Evolutionary conservation across 169 alveolate genomes (phyloP).

Genomic region (Amoebophrya sp.): DNA sequence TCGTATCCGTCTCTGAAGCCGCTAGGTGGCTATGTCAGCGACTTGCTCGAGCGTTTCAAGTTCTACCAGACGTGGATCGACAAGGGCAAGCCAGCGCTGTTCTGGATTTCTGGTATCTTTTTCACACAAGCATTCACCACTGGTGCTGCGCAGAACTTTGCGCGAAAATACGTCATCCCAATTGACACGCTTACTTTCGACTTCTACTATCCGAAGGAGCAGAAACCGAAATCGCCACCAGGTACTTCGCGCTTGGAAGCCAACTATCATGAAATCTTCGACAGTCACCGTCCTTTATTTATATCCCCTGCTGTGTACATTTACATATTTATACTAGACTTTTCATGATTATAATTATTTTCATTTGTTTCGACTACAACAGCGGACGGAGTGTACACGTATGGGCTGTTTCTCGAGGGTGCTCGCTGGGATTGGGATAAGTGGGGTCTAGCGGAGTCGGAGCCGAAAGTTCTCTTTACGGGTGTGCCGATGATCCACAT

Average conservation of each 20-base stretch:
- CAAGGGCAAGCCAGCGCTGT: conserved; percentile 63
- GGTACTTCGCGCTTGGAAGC: too few species aligned
- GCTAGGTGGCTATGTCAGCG: conserved; percentile 63
- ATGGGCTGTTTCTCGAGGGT: neutral
- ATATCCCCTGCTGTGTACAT: too few species aligned
- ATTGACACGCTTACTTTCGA: conserved; percentile 65
- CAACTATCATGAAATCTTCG: too few species aligned
- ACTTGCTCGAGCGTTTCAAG: conserved; percentile 62
- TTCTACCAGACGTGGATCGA: conserved; percentile 72
- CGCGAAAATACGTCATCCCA: conserved; percentile 70
- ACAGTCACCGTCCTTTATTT: too few species aligned
- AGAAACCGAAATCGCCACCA: neutral
- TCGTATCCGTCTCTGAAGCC: conserved; percentile 72
- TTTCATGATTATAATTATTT: too few species aligned
- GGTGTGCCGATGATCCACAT: neutral
- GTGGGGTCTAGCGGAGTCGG: neutral
- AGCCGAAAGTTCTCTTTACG: neutral
- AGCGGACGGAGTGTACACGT: neutral
- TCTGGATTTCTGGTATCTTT: conserved; percentile 70
- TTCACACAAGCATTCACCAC: conserved; percentile 74
- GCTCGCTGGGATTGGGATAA: neutral
- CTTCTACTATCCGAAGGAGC: conserved; percentile 52
- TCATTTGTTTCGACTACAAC: too few species aligned
- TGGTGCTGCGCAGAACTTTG: conserved; percentile 71
- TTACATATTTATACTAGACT: too few species aligned